Percentiles rank a stretch among this genome's conserved stretches.
Evolutionary conservation across 164 flowering plant species (phyloP).

Genomic region (Malania oleifera): DNA sequence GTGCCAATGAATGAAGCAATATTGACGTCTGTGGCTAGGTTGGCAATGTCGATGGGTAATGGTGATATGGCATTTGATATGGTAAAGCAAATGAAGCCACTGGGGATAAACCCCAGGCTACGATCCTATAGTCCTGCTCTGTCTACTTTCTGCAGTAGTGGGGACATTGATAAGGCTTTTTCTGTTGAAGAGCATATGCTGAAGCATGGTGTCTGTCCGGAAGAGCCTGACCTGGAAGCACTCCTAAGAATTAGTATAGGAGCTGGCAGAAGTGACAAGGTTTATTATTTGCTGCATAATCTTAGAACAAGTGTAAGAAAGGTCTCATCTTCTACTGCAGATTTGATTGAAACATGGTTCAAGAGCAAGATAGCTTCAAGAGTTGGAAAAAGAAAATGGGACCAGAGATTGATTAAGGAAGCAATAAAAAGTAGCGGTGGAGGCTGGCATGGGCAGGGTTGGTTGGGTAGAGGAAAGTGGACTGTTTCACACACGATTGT

Average conservation of each 20-base stretch:
- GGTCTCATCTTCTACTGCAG: slow-evolving; percentile 63
- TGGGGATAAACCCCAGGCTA: slow-evolving; percentile 65
- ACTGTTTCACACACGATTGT: slow-evolving; percentile 32
- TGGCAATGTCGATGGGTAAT: slow-evolving; percentile 81
- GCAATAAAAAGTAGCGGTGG: slow-evolving; percentile 74
- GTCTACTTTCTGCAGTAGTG: slow-evolving; percentile 52
- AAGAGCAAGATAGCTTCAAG: slow-evolving; percentile 48
- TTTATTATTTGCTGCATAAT: slow-evolving; percentile 76
- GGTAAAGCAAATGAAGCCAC: slow-evolving; percentile 63
- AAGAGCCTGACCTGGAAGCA: slow-evolving; percentile 78
- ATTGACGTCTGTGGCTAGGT: slow-evolving; percentile 77
- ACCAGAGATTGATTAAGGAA: slow-evolving; percentile 30
- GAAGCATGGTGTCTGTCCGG: slow-evolving; percentile 64
- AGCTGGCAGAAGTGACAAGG: slow-evolving; percentile 56
- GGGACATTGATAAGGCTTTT: slow-evolving; percentile 66
- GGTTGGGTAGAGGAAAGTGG: slow-evolving; percentile 88
- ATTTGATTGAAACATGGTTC: slow-evolving; percentile 68
- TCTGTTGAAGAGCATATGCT: slow-evolving; percentile 71
- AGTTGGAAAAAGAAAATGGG: slow-evolving; percentile 70
- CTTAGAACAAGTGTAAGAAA: slow-evolving; percentile 61
- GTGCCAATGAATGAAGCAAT: slow-evolving; percentile 81
- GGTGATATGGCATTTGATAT: slow-evolving; percentile 81
- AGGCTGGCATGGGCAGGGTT: slow-evolving; percentile 95
- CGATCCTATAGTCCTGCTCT: slow-evolving; percentile 85
- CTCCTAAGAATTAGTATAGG: slow-evolving; percentile 52